phyloP scores from a whole-genome alignment of 441 rosid species.

The Brassica balearica region DNA sequence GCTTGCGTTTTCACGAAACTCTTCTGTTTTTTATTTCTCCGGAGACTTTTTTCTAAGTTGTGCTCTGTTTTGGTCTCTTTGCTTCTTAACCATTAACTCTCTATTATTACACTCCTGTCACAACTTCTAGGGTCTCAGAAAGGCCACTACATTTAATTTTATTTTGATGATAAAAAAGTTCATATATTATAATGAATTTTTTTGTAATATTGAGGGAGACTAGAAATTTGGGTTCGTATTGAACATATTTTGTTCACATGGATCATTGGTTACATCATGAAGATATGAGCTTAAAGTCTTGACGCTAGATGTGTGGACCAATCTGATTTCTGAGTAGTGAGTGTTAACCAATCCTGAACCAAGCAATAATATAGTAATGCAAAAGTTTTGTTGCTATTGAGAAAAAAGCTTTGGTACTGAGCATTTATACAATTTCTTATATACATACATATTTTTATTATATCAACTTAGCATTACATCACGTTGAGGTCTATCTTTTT shows the following conservation, averaged over 20 bases:
- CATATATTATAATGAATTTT: neutral
- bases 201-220: neutral
- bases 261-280: neutral
- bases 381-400: neutral
- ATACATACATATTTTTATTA: neutral
- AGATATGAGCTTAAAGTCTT: neutral
- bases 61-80: neutral
- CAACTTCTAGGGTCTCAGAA: constrained; percentile 8
- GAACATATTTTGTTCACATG: constrained; percentile 15
- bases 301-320: constrained; percentile 13
- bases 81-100: neutral
- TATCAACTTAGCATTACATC: neutral
- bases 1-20: neutral
- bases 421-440: neutral
- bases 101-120: neutral
- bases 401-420: neutral
- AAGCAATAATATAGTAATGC: neutral
- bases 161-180: neutral
- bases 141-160: neutral
- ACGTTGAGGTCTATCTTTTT: neutral
- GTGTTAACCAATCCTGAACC: neutral
- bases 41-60: neutral
- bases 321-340: neutral
- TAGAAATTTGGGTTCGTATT: neutral
- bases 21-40: neutral